Evolutionary conservation across 2,329 filamentous ascomycete species (phyloP).

Genomic region (Stemphylium vesicarium): DNA sequence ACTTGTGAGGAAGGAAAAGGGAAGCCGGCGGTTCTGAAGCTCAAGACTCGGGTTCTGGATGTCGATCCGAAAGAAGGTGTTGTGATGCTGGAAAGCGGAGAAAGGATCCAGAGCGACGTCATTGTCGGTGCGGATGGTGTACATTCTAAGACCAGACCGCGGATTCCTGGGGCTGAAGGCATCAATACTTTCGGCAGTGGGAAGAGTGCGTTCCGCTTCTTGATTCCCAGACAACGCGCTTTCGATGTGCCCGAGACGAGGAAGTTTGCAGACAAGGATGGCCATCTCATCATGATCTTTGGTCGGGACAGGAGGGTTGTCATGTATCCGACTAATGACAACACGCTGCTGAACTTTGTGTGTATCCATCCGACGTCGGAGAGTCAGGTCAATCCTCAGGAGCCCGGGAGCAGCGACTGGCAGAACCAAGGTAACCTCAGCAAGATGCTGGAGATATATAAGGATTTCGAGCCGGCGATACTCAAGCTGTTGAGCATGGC

Average conservation of each 20-base stretch:
- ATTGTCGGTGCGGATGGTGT: conserved; percentile 64
- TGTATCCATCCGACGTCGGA: conserved; percentile 50
- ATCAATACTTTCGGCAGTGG: conserved; percentile 55
- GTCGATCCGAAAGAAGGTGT: conserved; percentile 47
- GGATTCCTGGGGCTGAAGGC: conserved; percentile 34
- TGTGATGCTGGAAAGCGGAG: conserved; percentile 49
- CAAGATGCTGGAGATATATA: conserved; percentile 51
- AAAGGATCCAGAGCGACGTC: conserved; percentile 55
- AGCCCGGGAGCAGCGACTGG: conserved; percentile 37
- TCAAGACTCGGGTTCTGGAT: conserved; percentile 52
- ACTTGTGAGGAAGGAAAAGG: conserved; percentile 46
- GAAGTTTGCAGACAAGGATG: conserved; percentile 47
- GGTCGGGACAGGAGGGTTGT: conserved; percentile 54
- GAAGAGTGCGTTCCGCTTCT: conserved; percentile 65
- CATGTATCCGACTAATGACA: conserved; percentile 56
- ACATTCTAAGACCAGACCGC: conserved; percentile 45
- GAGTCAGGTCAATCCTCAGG: conserved; percentile 25
- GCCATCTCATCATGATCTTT: conserved; percentile 55
- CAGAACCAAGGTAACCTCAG: conserved; percentile 46
- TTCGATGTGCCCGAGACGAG: conserved; percentile 50
- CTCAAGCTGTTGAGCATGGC: conserved; percentile 49
- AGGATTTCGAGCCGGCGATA: conserved; percentile 46
- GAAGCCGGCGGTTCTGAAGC: conserved; percentile 49
- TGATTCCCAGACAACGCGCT: conserved; percentile 56
- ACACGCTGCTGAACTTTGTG: conserved; percentile 56